Evolutionary conservation across 345 rosid species (phyloP).

Genomic region (Dipteronia sinensis): DNA sequence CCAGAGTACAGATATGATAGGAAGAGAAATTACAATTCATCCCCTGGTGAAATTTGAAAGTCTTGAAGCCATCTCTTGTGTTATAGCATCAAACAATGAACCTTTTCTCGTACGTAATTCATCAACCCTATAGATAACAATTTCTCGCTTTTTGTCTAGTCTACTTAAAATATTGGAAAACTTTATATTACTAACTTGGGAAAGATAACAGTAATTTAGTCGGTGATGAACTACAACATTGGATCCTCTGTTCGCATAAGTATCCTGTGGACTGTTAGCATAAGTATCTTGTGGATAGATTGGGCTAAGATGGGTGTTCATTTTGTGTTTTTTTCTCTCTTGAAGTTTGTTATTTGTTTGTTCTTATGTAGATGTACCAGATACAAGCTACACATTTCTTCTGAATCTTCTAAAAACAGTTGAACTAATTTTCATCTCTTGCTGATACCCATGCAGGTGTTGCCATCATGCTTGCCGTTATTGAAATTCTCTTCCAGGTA

Average conservation of each 20-base stretch:
- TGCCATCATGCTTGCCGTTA: constrained; percentile 31
- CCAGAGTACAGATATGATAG: neutral
- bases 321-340: neutral
- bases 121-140: neutral
- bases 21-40: neutral
- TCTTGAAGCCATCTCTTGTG: constrained; percentile 17
- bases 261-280: neutral
- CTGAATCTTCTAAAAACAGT: neutral
- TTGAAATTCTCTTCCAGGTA: neutral
- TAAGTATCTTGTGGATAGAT: neutral
- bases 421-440: constrained; percentile 1
- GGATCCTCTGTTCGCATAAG: neutral
- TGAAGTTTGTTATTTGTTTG: neutral
- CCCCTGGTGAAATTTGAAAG: neutral
- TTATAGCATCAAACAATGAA: constrained; percentile 2
- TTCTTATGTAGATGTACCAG: neutral
- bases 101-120: constrained; percentile 28
- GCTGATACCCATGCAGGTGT: constrained; percentile 22
- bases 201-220: neutral
- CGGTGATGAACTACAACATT: neutral
- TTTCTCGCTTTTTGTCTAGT: neutral
- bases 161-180: neutral
- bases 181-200: neutral
- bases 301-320: neutral
- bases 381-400: neutral